Conservation (phyloP, 164 flowering plant genomes). For the Piper longum region DNA sequence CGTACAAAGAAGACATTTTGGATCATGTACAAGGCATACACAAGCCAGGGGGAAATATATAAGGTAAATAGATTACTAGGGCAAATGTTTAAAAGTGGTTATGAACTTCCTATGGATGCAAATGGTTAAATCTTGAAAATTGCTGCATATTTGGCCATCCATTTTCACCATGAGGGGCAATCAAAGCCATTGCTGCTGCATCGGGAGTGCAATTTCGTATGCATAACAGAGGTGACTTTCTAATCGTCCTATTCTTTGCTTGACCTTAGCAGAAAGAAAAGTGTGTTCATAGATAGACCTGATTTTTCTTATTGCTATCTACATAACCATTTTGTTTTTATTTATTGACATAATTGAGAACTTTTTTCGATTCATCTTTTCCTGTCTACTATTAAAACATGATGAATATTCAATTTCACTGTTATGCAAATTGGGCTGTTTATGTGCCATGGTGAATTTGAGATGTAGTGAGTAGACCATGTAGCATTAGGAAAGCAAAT, state of each 20-base stretch:
- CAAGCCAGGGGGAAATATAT: slow-evolving; percentile 19
- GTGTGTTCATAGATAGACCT: no score
- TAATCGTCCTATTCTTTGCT: no score
- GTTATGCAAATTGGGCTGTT: no score
- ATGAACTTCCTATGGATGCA: slow-evolving; percentile 27
- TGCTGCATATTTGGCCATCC: background rate
- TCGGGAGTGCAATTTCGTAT: background rate
- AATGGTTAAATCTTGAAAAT: background rate
- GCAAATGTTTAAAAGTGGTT: slow-evolving; percentile 63
- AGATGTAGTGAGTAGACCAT: background rate
- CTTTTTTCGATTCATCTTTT: no score
- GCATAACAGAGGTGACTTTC: background rate
- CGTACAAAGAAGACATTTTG: slow-evolving; percentile 42
- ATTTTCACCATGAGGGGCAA: background rate
- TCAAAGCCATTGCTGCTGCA: background rate
- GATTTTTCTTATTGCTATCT: background rate
- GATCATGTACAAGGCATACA: slow-evolving; percentile 54
- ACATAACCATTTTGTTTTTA: no score
- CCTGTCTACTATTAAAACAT: no score
- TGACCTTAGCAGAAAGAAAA: no score
- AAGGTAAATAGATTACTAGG: slow-evolving; percentile 39
- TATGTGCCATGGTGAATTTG: background rate
- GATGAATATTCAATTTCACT: no score
- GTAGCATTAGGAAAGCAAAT: background rate
- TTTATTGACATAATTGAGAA: no score